Evolutionary conservation across 305 asterid genomes (phyloP), one percentile per base, ranked within the genome.

Genomic region (Euphrasia arctica): DNA sequence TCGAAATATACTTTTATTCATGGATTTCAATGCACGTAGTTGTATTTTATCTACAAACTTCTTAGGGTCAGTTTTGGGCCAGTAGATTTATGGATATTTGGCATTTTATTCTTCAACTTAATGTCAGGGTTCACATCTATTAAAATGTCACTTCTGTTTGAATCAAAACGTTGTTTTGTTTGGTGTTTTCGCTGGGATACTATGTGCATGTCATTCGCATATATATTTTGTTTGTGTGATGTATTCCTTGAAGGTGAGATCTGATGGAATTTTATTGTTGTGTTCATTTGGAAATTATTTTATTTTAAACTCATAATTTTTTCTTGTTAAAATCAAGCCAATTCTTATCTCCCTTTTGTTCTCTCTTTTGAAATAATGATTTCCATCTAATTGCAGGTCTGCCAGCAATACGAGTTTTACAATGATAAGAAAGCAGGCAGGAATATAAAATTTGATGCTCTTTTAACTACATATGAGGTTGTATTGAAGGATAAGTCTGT

Each of bases 391-490:
- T 71, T 80, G 75, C 87, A 95, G 99, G 98, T 91, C 61, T 95
- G 99, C 77, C 96, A 91, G 87, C 95, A 87, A 45, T 85, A 84
- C 25, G 99, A 95, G 80, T 95, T 95, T 76, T 78, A 81, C 81
- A 80, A 80, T 83, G 95, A 91, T 13, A 87, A 80, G 71, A 89
- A 75, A 78, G 47, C 79, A 25, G 94, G 94, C 71, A 80, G 95
- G 82, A 82, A 76, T 73, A 87, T 72, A 48, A 87, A 74, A 71
- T 95, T 91, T 74, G 99, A 95, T 75, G 31, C 98, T 28, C 91
- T 95, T 65, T 76, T 95, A 79, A 95, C 98, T 61, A 95, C 99
- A 12, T 95, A 95, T 72, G 99, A 95, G 82, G 99, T 91, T 9
- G 58, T 95, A 69, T 67, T 95, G 82, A 95, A 95, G 83, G 98